Percentiles rank a stretch among this genome's conserved stretches.
Conservation (phyloP, 2,329 filamentous ascomycete genomes). For the Sordariomycetes sp. region DNA sequence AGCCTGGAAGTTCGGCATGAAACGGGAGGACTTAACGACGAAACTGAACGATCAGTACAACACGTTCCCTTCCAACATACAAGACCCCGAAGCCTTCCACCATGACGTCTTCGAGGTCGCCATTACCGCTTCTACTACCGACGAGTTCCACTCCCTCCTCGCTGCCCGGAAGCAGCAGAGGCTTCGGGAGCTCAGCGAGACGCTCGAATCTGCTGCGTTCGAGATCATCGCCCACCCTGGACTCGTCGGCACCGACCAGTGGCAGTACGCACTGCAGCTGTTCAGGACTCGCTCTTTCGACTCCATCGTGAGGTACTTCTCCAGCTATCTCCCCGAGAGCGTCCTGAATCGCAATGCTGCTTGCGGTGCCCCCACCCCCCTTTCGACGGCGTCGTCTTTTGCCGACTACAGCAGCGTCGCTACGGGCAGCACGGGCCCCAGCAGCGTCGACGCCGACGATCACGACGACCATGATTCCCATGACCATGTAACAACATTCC, state of each 20-base stretch:
- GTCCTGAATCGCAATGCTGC: conserved; percentile 15
- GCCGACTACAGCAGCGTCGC: conserved; percentile 25
- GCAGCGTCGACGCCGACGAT: conserved; percentile 23
- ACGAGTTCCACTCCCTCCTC: conserved; percentile 44
- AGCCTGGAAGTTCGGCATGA: conserved; percentile 53
- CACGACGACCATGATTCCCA: conserved; percentile 2
- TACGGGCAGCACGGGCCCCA: conserved; percentile 25
- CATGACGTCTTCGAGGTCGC: conserved; percentile 52
- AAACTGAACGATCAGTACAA: conserved; percentile 51
- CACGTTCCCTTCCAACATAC: conserved; percentile 42
- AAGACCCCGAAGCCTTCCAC: conserved; percentile 50
- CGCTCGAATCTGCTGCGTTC: conserved; percentile 44
- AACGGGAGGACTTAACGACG: conserved; percentile 45
- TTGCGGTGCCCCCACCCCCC: conserved; percentile 10
- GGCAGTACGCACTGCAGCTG: conserved; percentile 46
- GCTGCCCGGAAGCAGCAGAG: conserved; percentile 42
- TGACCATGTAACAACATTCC: conserved; percentile 4
- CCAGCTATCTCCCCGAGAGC: conserved; percentile 44
- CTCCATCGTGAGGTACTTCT: conserved; percentile 49
- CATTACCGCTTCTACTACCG: conserved; percentile 33
- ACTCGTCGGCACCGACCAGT: conserved; percentile 47
- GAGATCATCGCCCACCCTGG: conserved; percentile 51
- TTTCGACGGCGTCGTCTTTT: conserved; percentile 23
- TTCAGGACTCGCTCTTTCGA: conserved; percentile 49
- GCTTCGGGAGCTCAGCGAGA: conserved; percentile 42